Base-by-base conservation (phyloP, 495 filamentous ascomycete species). In the Penicillium taxi region DNA sequence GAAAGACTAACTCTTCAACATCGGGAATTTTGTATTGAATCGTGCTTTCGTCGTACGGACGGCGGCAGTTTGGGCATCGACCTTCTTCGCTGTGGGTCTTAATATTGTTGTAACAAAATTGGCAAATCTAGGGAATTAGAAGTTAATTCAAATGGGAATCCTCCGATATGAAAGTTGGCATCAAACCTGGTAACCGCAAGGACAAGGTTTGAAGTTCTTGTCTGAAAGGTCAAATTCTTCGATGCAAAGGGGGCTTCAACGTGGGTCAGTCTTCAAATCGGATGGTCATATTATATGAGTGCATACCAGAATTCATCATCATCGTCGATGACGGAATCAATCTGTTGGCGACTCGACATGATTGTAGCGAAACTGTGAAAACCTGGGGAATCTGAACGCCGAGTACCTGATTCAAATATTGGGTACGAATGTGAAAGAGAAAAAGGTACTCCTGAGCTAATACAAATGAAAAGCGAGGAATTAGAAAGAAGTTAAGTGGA, bases 101-200 rank as follows among this genome's bases (percentile, higher is more conserved):
- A 61, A 99, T 91, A 50, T 96, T 96, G 67, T 99, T 94, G 69
- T 83, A 96, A 63, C 93, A 99, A 66, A 99, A 99, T 69, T 96
- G 93, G 60, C 93, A 99, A 53, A 99, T 86, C 90, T 98, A n/a
- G 26, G 2, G 54, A 19, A 11, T 23, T 12, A 37, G 26, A 37
- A 17, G 23, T 43, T 6, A 35, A 22, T 24, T 15, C 26, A 12
- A 22, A n/a, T 21, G n/a, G n/a, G n/a, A n/a, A n/a, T n/a, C n/a
- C n/a, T n/a, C 13, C 24, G 14, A 18, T 14, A 8, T 11, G 15
- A 26, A 7, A 24, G 2, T n/a, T 8, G 22, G 21, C 6, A 29
- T 52, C 73, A 30, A 77, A 96, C 91, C 73, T 96, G 88, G 53
- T 96, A 99, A 24, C 93, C 93, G 58, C 91, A 99, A 17, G 90